Conservation (phyloP, 2,329 filamentous ascomycete genomes). For the Nigrospora osmanthi region DNA sequence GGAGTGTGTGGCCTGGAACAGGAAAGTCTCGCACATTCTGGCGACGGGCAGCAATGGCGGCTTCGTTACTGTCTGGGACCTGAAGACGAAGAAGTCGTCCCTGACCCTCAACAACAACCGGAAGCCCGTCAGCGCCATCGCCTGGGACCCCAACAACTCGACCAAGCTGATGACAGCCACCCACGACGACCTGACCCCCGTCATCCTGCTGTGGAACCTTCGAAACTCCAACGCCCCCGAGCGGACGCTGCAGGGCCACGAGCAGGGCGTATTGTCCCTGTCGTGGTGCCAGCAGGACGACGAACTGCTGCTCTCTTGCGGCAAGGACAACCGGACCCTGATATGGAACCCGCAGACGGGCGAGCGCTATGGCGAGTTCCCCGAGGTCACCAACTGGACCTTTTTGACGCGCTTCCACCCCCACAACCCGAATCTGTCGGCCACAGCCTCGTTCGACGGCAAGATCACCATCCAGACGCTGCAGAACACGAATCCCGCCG, state of each 20-base stretch:
- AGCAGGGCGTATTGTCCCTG: conserved; percentile 85
- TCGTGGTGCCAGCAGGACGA: conserved; percentile 94
- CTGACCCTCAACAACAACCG: conserved; percentile 92
- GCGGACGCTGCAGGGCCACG: conserved; percentile 80
- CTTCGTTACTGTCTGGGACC: conserved; percentile 96
- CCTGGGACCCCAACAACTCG: conserved; percentile 93
- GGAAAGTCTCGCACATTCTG: conserved; percentile 92
- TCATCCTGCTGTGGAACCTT: conserved; percentile 90
- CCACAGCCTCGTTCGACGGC: conserved; percentile 94
- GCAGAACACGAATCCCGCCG: conserved; percentile 81
- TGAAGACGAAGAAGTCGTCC: conserved; percentile 96
- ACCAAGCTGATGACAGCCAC: conserved; percentile 93
- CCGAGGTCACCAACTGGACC: conserved; percentile 98
- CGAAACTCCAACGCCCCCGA: conserved; percentile 95
- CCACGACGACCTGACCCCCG: conserved; percentile 77
- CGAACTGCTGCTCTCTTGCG: conserved; percentile 82
- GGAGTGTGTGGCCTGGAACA: conserved; percentile 97
- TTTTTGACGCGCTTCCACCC: conserved; percentile 95
- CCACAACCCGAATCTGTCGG: conserved; percentile 82
- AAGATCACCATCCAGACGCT: conserved; percentile 91
- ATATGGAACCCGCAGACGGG: conserved; percentile 96
- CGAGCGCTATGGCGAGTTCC: conserved; percentile 82
- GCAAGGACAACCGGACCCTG: conserved; percentile 92
- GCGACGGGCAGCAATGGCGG: conserved; percentile 89
- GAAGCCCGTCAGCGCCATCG: conserved; percentile 90